Evolutionary conservation across 768 basidiomycete species (phyloP), one percentile per base, ranked within the genome.

Genomic region (Boletus pseudo-olivaceus): DNA sequence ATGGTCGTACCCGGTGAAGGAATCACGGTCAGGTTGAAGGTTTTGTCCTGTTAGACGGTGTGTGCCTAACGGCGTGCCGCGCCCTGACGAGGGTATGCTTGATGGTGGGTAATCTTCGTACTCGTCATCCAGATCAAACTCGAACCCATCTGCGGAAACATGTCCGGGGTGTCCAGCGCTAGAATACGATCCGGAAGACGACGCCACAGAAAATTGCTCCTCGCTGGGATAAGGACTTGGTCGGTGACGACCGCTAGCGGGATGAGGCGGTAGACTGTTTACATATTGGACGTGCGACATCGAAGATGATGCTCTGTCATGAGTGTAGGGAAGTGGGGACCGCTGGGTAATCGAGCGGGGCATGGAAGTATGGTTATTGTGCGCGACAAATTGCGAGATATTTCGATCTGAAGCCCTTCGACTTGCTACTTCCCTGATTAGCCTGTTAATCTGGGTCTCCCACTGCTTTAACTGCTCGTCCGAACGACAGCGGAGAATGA

Each of bases 381-480:
- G 66, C 70, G 71, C 50, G 19, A 70, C 67, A 40, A 85, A 77
- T 39, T 81, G 79, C 43, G 84, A 77, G 49, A 82, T 68, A 53
- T 76, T 78, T 34, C 87, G 81, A 55, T 90, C 88, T 1, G 82
- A 82, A 7, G 79, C 83, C 58, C 88, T 79, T 47, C 90, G 80
- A 55, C 75, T 79, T n/a, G 84, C 83, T 44, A 85, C 80, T 63
- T 85, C 85, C 61, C 82, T 82, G 66, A 98, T 93, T 33, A 98
- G 79, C 41, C 90, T 87, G 68, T 87, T 93, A 61, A 98, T 89
- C 55, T 87, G 83, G 15, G 83, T 77, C 67, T 97, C 91, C 97
- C 97, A 99, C 64, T 93, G 88, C 43, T 82, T 81, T 68, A 97
- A 82, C 62, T 93, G 91, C 62, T 98, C 97, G 66, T 98, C 93